phyloP scores from a whole-genome alignment of 2,329 filamentous ascomycete genomes.

The Cercospora sp. region DNA sequence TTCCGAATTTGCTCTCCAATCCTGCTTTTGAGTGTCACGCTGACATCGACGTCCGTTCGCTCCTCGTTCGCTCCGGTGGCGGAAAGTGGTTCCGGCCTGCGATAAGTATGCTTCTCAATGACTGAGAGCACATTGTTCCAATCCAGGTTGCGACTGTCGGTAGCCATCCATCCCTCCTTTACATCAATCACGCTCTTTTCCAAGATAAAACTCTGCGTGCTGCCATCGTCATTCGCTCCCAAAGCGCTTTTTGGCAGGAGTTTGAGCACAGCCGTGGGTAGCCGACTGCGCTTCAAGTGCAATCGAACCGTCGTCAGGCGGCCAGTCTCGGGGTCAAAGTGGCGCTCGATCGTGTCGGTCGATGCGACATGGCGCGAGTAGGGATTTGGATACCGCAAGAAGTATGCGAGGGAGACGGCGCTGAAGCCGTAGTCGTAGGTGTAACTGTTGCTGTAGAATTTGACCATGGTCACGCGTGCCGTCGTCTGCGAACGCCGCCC shows the following conservation, averaged over 20 bases:
- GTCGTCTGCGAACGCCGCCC: conserved; percentile 16
- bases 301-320: conserved; percentile 76
- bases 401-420: conserved; percentile 84
- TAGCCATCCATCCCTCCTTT: conserved; percentile 78
- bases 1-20: conserved; percentile 68
- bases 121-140: conserved; percentile 79
- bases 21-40: conserved; percentile 69
- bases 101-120: conserved; percentile 72
- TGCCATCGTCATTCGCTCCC: conserved; percentile 56
- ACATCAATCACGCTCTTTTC: conserved; percentile 79
- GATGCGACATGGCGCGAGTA: conserved; percentile 80
- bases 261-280: conserved; percentile 73
- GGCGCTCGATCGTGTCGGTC: conserved; percentile 76
- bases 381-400: conserved; percentile 84
- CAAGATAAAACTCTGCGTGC: conserved; percentile 75
- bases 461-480: conserved; percentile 46
- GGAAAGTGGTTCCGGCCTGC: conserved; percentile 43
- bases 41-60: conserved; percentile 69
- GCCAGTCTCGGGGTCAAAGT: conserved; percentile 71
- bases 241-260: conserved; percentile 69
- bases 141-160: conserved; percentile 77
- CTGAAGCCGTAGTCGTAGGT: conserved; percentile 79
- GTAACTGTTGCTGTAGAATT: conserved; percentile 60
- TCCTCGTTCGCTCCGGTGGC: conserved; percentile 34
- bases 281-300: conserved; percentile 77